A percentile compares a stretch with the other conserved stretches of the same genome.
Evolutionary conservation across 2,329 filamentous ascomycete genomes (phyloP).

Genomic region (Gliomastix tumulicola): DNA sequence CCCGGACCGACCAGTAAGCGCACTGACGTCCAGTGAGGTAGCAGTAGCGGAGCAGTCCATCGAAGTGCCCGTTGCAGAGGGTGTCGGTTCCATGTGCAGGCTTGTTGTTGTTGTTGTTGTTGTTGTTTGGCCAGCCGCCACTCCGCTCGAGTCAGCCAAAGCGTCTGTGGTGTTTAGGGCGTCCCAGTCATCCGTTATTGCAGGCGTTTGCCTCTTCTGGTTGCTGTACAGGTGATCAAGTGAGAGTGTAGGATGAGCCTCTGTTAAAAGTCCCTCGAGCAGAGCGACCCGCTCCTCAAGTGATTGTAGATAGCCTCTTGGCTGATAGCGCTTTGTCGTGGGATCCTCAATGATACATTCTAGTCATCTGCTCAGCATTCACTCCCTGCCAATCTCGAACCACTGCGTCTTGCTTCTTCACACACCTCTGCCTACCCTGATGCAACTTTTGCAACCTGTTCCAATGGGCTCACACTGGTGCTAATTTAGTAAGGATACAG

Average conservation of each 20-base stretch:
- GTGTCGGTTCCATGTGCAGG: no score
- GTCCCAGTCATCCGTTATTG: no score
- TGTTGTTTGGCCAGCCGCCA: no score
- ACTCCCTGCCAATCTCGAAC: not conserved
- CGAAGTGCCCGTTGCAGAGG: no score
- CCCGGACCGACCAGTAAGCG: no score
- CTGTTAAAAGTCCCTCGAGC: not conserved
- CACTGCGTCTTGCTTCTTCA: not conserved
- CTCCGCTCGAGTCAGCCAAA: no score
- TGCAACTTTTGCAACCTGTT: not conserved
- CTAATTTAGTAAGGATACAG: no score
- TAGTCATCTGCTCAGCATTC: conserved; percentile 1
- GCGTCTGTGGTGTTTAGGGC: not conserved
- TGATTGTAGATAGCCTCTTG: conserved; percentile 23
- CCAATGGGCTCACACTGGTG: not conserved
- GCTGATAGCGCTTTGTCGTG: conserved; percentile 12
- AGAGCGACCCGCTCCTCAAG: conserved; percentile 8
- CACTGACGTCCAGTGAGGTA: no score
- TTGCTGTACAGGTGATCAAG: not conserved
- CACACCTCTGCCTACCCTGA: not conserved
- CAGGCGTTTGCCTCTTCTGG: not conserved
- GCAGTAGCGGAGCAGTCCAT: no score
- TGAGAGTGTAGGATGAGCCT: not conserved
- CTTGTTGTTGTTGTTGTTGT: no score
- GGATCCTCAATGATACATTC: conserved; percentile 27